Percentiles rank a stretch among this genome's conserved stretches.
phyloP scores from a whole-genome alignment of 2,329 filamentous ascomycete genomes.

The Epichloe sibirici region DNA sequence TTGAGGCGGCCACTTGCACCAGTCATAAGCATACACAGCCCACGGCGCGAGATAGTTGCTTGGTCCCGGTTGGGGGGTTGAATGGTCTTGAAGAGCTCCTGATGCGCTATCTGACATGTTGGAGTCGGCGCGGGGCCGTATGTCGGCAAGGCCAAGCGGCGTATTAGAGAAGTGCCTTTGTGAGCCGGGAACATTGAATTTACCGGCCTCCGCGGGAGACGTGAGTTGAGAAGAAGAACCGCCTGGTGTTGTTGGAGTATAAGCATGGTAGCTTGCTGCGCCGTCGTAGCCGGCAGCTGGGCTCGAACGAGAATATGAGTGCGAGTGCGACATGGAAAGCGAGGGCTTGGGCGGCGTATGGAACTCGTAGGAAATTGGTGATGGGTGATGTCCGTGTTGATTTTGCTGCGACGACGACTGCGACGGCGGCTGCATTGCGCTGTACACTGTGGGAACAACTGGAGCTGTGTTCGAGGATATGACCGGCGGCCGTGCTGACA shows the following conservation, averaged over 20 bases:
- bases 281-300: slow-evolving; percentile 51
- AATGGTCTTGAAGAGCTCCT: slow-evolving; percentile 53
- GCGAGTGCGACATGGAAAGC: slow-evolving; percentile 55
- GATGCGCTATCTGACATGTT: slow-evolving; percentile 60
- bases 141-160: slow-evolving; percentile 82
- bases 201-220: slow-evolving; percentile 38
- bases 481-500: slow-evolving; percentile 21
- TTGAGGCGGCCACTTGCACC: slow-evolving; percentile 94
- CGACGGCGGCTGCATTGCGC: slow-evolving; percentile 21
- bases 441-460: slow-evolving; percentile 34
- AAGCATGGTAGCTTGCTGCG: slow-evolving; percentile 41
- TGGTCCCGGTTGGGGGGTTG: slow-evolving; percentile 53
- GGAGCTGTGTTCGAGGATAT: slow-evolving; percentile 33
- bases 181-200: slow-evolving; percentile 44
- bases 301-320: slow-evolving; percentile 76
- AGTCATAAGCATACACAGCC: slow-evolving; percentile 94
- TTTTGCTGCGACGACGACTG: slow-evolving; percentile 25
- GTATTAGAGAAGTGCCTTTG: slow-evolving; percentile 65
- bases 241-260: slow-evolving; percentile 53
- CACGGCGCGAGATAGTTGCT: slow-evolving; percentile 92
- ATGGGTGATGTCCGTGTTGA: slow-evolving; percentile 17
- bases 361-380: slow-evolving; percentile 40
- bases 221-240: slow-evolving; percentile 51
- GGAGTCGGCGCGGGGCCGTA: slow-evolving; percentile 75
- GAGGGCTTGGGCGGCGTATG: slow-evolving; percentile 54